phyloP scores from a whole-genome alignment of 148 eudicot species.

The Camellia japonica region DNA sequence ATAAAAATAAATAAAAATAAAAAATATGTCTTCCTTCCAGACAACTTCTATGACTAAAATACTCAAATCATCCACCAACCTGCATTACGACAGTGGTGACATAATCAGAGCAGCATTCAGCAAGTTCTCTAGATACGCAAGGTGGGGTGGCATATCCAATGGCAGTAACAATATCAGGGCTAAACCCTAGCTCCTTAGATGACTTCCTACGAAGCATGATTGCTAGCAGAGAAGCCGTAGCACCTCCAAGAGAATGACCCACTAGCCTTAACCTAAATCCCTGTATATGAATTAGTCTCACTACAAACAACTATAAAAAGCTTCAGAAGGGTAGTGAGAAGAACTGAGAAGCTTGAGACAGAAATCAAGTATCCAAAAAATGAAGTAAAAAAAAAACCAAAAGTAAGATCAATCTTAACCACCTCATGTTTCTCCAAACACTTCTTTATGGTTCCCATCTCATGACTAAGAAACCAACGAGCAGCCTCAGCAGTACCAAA shows the following conservation, averaged over 20 bases:
- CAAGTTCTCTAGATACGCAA: conserved; percentile 86
- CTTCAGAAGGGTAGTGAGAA: not conserved
- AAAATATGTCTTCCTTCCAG: not conserved
- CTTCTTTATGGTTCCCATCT: conserved; percentile 68
- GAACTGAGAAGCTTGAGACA: not conserved
- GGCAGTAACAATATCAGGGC: conserved; percentile 73
- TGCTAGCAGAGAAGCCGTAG: conserved; percentile 85
- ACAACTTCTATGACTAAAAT: not conserved
- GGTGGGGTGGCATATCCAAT: conserved; percentile 86
- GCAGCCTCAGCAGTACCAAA: conserved; percentile 98
- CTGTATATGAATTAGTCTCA: conserved; percentile 64
- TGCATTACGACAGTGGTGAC: conserved; percentile 87
- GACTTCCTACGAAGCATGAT: conserved; percentile 81
- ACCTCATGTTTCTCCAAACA: conserved; percentile 77
- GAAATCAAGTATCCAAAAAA: not conserved
- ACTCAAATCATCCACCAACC: conserved; percentile 35
- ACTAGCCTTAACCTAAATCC: conserved; percentile 95
- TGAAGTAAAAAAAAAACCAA: not conserved
- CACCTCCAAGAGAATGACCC: conserved; percentile 97
- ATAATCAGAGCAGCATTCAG: conserved; percentile 79
- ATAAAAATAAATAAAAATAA: not conserved
- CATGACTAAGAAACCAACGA: conserved; percentile 89
- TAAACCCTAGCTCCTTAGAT: conserved; percentile 68
- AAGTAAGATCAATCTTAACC: conserved; percentile 19
- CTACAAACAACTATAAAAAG: conserved; percentile 8